Conservation (phyloP, 805 yeast genomes). For the Ogataea populi-albae region DNA sequence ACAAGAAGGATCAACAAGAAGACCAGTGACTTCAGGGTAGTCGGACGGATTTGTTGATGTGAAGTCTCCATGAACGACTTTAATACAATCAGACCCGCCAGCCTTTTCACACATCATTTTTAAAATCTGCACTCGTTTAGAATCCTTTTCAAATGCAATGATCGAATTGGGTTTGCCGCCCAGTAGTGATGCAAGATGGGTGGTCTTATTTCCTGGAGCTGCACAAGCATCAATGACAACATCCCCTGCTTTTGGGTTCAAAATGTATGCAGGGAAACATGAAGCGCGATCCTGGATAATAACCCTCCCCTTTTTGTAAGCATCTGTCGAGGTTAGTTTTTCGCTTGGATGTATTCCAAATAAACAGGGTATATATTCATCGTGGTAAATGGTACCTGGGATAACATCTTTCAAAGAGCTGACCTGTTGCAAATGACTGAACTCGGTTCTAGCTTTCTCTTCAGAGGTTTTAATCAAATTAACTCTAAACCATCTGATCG, state of each 20-base stretch:
- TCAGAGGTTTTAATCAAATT: conserved; percentile 57
- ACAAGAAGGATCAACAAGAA: conserved; percentile 94
- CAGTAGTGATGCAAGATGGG: conserved; percentile 77
- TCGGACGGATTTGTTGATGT: conserved; percentile 57
- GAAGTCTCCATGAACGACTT: conserved; percentile 54
- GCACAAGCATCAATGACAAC: conserved; percentile 89
- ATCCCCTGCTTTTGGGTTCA: conserved; percentile 60
- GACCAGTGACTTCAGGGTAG: conserved; percentile 65
- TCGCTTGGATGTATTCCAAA: conserved; percentile 82
- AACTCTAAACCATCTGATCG: conserved; percentile 76
- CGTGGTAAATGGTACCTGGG: conserved; percentile 66
- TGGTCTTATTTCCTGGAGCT: conserved; percentile 98
- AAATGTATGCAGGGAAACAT: conserved; percentile 89
- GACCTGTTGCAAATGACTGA: conserved; percentile 46
- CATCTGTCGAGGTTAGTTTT: conserved; percentile 60
- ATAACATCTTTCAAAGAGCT: conserved; percentile 38
- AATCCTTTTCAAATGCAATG: conserved; percentile 86
- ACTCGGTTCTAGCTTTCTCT: conserved; percentile 38
- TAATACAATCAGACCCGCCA: conserved; percentile 49
- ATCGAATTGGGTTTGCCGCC: conserved; percentile 43
- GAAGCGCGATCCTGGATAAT: conserved; percentile 96
- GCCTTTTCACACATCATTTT: conserved; percentile 79
- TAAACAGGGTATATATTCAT: conserved; percentile 67
- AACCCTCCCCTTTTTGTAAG: conserved; percentile 71
- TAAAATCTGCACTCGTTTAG: conserved; percentile 64